phyloP scores from a whole-genome alignment of 202 grass and related monocot genomes.

The Eragrostis tef region DNA sequence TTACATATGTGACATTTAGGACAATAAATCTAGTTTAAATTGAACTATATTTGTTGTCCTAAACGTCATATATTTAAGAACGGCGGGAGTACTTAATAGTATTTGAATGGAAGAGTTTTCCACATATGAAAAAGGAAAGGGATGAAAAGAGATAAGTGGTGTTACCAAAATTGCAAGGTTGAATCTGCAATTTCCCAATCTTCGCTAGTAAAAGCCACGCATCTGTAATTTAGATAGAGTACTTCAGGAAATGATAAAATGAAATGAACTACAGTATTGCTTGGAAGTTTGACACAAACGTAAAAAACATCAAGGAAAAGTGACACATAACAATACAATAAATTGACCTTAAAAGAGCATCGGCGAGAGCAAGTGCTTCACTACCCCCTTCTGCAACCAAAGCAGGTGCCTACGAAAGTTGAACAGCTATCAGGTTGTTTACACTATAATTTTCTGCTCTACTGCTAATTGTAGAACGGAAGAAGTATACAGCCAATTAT shows the following conservation, averaged over 20 bases:
- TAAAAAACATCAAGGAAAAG: constrained; percentile 52
- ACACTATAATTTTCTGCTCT: not conserved
- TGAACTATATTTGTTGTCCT: too few relatives aligned
- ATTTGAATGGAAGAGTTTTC: not conserved
- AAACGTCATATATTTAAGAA: too few relatives aligned
- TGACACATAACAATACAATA: constrained; percentile 57
- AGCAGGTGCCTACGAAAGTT: constrained; percentile 68
- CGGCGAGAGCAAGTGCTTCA: constrained; percentile 81
- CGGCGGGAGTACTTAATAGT: not conserved
- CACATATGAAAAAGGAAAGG: constrained; percentile 24
- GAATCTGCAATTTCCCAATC: constrained; percentile 96
- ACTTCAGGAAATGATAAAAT: constrained; percentile 22
- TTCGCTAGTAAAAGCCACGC: constrained; percentile 73
- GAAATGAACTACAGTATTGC: constrained; percentile 32
- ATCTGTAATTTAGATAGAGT: constrained; percentile 59
- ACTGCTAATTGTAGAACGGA: not conserved
- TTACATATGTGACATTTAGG: too few relatives aligned
- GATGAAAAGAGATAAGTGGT: not conserved
- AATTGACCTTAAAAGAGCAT: constrained; percentile 95
- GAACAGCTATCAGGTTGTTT: constrained; percentile 34
- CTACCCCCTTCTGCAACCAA: constrained; percentile 81
- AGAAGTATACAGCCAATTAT: not conserved
- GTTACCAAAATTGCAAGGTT: constrained; percentile 95
- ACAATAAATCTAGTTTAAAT: too few relatives aligned
- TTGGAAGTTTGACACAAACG: constrained; percentile 30